These are phyloP conservation scores for Helenozyma baotianmanensis DNA, from an alignment of 805 yeast species.

Conservation along the genomic window DNA sequence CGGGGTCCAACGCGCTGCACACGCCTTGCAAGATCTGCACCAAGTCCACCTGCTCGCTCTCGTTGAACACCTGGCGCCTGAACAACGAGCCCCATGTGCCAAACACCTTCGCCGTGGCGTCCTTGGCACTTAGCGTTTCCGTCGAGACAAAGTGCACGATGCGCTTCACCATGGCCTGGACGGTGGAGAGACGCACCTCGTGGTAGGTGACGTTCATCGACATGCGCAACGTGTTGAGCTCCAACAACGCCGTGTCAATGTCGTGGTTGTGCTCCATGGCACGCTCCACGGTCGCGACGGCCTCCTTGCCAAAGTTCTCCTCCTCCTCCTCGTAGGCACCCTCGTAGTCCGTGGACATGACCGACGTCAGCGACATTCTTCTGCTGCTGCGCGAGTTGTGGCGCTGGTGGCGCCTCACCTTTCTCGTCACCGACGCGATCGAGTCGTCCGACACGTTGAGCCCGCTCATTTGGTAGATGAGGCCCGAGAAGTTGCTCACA, in stretches of 20 bases:
- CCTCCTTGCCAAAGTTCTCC: conserved; percentile 83
- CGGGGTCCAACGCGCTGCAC: conserved; percentile 31
- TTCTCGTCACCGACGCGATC: conserved; percentile 47
- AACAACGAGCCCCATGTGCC: conserved; percentile 78
- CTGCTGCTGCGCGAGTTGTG: conserved; percentile 22
- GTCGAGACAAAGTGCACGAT: conserved; percentile 72
- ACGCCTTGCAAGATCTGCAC: conserved; percentile 47
- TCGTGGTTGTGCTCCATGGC: conserved; percentile 92
- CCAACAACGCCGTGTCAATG: conserved; percentile 86
- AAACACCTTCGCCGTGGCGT: conserved; percentile 73
- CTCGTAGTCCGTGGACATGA: conserved; percentile 45
- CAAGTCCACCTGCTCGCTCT: conserved; percentile 73
- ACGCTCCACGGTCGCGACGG: conserved; percentile 87
- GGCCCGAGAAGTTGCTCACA: conserved; percentile 32
- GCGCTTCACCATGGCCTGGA: conserved; percentile 64
- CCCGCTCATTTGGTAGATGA: conserved; percentile 44
- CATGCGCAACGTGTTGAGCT: conserved; percentile 93
- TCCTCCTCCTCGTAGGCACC: conserved; percentile 41
- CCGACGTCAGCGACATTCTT: conserved; percentile 33
- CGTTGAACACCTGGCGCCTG: conserved; percentile 79
- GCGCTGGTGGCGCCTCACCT: conserved; percentile 33
- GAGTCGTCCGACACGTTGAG: conserved; percentile 56
- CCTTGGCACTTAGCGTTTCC: conserved; percentile 69
- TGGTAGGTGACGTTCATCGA: conserved; percentile 94
- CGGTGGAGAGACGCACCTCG: conserved; percentile 82